Conservation (phyloP, 345 rosid genomes). For the Populus nigra region DNA sequence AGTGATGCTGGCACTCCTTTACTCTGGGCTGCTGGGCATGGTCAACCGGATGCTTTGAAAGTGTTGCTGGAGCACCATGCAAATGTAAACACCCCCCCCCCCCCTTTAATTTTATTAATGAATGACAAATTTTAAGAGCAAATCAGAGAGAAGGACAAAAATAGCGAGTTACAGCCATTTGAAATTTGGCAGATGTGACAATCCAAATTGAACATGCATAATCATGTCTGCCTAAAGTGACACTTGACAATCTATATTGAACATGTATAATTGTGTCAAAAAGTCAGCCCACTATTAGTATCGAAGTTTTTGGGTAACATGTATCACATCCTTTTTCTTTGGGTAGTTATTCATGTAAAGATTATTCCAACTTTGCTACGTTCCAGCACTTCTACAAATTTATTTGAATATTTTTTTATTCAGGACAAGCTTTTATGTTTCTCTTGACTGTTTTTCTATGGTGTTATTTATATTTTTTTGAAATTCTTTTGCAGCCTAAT, state of each 20-base stretch:
- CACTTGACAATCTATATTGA: background rate
- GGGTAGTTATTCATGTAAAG: background rate
- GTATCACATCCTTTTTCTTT: too few species aligned
- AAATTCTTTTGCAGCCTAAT: constrained; percentile 64
- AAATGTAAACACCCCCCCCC: constrained; percentile 46
- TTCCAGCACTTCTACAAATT: background rate
- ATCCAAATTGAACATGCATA: background rate
- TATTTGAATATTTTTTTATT: too few species aligned
- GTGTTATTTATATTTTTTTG: background rate
- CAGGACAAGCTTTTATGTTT: background rate
- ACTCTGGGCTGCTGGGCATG: constrained; percentile 93
- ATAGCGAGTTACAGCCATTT: background rate
- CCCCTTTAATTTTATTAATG: background rate
- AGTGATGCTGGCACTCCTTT: constrained; percentile 91
- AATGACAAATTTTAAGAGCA: background rate
- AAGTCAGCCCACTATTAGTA: background rate
- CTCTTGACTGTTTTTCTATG: background rate
- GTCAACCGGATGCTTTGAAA: constrained; percentile 66
- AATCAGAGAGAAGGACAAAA: background rate
- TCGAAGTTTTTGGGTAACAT: background rate
- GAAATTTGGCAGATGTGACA: background rate
- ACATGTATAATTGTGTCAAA: background rate
- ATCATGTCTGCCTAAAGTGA: background rate
- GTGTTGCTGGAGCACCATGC: constrained; percentile 75
- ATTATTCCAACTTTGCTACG: background rate